Evolutionary conservation across 371 early-diverging fungal genomes (phyloP).

Genomic region (Fennellomyces sp.): DNA sequence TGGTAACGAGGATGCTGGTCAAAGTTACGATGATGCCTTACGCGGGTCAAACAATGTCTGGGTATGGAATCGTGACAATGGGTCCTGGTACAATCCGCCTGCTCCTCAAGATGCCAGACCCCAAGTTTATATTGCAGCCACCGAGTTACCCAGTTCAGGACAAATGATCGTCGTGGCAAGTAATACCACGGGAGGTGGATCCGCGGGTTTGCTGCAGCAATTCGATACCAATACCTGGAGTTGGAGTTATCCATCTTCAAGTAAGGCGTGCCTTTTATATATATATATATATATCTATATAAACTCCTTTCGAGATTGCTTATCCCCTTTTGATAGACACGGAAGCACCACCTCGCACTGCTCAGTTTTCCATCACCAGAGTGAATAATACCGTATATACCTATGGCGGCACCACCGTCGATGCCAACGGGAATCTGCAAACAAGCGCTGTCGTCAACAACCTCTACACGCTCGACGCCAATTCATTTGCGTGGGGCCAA

Average conservation of each 20-base stretch:
- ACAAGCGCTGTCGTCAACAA: slow-evolving; percentile 40
- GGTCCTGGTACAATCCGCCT: slow-evolving; percentile 41
- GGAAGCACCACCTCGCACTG: slow-evolving; percentile 15
- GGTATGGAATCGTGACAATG: slow-evolving; percentile 49
- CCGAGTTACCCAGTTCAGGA: slow-evolving; percentile 37
- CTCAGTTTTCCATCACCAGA: slow-evolving; percentile 30
- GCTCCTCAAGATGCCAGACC: slow-evolving; percentile 22
- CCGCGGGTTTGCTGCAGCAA: slow-evolving; percentile 40
- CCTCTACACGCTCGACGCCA: slow-evolving; percentile 35
- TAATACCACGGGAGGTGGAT: slow-evolving; percentile 36
- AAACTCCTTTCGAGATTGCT: background rate
- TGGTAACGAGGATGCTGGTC: slow-evolving; percentile 24
- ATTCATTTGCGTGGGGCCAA: slow-evolving; percentile 39
- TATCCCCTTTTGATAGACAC: slow-evolving; percentile 13
- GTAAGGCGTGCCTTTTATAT: slow-evolving; percentile 20
- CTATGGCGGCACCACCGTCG: slow-evolving; percentile 46
- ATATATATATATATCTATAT: background rate
- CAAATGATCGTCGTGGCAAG: slow-evolving; percentile 38
- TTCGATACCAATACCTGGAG: slow-evolving; percentile 47
- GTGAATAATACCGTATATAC: slow-evolving; percentile 46
- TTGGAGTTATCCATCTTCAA: slow-evolving; percentile 49
- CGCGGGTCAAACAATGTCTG: slow-evolving; percentile 37
- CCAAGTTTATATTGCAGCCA: slow-evolving; percentile 39
- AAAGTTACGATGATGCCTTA: slow-evolving; percentile 11
- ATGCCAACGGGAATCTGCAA: slow-evolving; percentile 30